Percentiles rank a stretch among this genome's conserved stretches.
Evolutionary conservation across 495 filamentous ascomycete genomes (phyloP).

Genomic region (Penicillium macrosclerotiorum): DNA sequence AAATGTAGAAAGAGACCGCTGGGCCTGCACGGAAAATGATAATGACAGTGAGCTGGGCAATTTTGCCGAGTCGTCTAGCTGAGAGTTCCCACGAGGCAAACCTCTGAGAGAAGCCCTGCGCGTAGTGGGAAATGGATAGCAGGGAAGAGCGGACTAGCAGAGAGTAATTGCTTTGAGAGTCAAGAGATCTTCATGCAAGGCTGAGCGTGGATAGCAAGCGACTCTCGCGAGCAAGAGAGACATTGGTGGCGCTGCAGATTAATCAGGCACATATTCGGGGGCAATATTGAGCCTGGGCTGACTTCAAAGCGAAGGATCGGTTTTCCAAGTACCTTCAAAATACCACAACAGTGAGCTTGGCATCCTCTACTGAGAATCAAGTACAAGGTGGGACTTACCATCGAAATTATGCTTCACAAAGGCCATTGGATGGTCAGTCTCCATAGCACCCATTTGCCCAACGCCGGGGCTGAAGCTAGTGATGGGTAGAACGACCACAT

Average conservation of each 20-base stretch:
- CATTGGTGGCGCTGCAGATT: too few species aligned
- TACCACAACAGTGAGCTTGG: constrained; percentile 10
- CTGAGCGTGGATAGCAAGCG: too few species aligned
- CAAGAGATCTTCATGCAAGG: background rate
- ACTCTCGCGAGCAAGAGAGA: too few species aligned
- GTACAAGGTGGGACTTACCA: constrained; percentile 52
- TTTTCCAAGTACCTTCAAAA: constrained; percentile 35
- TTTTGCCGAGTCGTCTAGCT: too few species aligned
- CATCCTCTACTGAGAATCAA: background rate
- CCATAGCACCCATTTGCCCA: constrained; percentile 88
- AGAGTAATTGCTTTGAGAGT: background rate
- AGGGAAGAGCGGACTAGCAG: background rate
- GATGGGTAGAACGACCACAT: constrained; percentile 91
- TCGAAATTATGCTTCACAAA: constrained; percentile 98
- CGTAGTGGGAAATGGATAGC: background rate
- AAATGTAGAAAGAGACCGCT: background rate
- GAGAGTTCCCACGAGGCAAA: background rate
- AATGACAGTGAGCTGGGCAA: too few species aligned
- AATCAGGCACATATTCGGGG: background rate
- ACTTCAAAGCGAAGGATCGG: constrained; percentile 34
- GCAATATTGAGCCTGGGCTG: background rate
- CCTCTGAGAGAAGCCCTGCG: background rate
- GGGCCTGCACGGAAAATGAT: too few species aligned
- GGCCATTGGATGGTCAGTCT: constrained; percentile 90
- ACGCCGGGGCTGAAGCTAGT: constrained; percentile 97